These are phyloP conservation scores for Agroathelia rolfsii DNA, from an alignment of 1,284 basidiomycete species.

Conservation along the genomic window DNA sequence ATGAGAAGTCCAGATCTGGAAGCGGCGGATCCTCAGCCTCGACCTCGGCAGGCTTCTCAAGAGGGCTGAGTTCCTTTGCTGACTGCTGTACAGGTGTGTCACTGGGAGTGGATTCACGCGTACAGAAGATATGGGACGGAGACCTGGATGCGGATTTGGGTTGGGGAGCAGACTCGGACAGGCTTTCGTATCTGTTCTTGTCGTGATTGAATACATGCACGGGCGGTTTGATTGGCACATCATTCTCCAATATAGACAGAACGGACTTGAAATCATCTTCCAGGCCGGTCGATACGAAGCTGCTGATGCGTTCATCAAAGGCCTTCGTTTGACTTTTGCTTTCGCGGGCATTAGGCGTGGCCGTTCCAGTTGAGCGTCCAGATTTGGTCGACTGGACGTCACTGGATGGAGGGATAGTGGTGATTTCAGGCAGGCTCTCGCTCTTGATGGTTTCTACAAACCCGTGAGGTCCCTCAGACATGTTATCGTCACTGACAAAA, in stretches of 20 bases:
- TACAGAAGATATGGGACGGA: conserved; percentile 13
- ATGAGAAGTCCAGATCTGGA: conserved; percentile 32
- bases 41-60: conserved; percentile 10
- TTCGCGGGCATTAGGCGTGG: conserved; percentile 16
- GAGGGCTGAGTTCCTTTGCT: too few relatives aligned
- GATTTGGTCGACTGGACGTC: conserved; percentile 10
- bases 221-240: conserved; percentile 43
- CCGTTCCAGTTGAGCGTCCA: conserved; percentile 15
- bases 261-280: conserved; percentile 44
- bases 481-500: conserved; percentile 21
- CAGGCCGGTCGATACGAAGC: conserved; percentile 16
- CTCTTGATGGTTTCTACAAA: conserved; percentile 54
- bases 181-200: conserved; percentile 23
- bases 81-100: conserved; percentile 11
- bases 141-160: conserved; percentile 17
- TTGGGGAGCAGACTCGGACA: conserved; percentile 12
- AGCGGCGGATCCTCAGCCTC: conserved; percentile 43
- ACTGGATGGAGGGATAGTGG: conserved; percentile 10
- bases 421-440: too few relatives aligned
- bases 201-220: conserved; percentile 45
- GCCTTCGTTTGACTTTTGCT: conserved; percentile 49
- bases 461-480: conserved; percentile 39
- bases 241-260: conserved; percentile 42
- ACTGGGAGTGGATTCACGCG: conserved; percentile 7
- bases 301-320: conserved; percentile 15